Base-by-base conservation (phyloP, 2,329 filamentous ascomycete species). In the Atkinsonella hypoxylon region DNA sequence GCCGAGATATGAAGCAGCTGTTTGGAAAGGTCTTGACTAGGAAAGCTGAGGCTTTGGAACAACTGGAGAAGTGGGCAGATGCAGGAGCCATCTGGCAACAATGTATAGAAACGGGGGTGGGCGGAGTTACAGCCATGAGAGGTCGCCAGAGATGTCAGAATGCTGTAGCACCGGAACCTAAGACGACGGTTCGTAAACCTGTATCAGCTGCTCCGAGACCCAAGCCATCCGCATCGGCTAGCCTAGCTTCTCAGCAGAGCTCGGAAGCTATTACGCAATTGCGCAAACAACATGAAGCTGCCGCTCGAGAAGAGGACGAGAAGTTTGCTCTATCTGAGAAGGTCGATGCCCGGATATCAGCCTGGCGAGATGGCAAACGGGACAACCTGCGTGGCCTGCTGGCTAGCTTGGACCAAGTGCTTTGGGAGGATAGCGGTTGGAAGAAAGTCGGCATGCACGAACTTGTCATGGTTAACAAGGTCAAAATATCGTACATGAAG, bases 401-500 rank as follows among this genome's bases (percentile, higher is more conserved):
- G 38, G 87, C 85, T 3, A 95, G 89, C 60, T 67, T 98, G 59
- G 91, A 98, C 62, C 79, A 76, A 39, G 89, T 98, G 30, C 75
- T 98, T 30, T 98, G 93, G 93, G 83, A 88, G 56, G 84, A 83
- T 41, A 88, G 89, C 55, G 89, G 89, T 4, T 98, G 93, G 93
- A 96, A 95, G 73, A 95, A 94, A 73, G 84, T 97, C 51, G 89
- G 89, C 32, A 81, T 98, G 81, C 85, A 90, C 56, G 93, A 98
- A 70, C 68, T 98, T 58, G 85, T 98, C 48, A 79, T 95, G 77
- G 83, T 89, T 34, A 89, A 87, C 58, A 95, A 91, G 75, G 93
- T 97, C 66, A 98, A 98, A 79, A 85, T 98, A 56, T 76, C 87
- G 53, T 98, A 98, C 65, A 97, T 98, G 93, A 96, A 95, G 78